Evolutionary conservation across 768 basidiomycete genomes (phyloP).

Genomic region (Mycena belliarum): DNA sequence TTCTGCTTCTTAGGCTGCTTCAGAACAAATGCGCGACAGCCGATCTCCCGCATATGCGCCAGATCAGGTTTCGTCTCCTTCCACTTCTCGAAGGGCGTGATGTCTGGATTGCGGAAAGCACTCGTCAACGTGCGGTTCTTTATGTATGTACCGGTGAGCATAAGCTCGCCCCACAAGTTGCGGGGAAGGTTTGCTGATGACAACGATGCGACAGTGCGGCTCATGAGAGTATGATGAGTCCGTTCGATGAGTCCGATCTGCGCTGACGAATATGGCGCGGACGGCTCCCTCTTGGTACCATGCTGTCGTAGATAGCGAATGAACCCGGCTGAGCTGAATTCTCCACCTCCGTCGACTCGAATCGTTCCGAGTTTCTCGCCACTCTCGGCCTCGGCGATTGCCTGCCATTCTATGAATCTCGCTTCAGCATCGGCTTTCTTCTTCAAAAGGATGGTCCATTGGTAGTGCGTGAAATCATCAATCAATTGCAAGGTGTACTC

Average conservation of each 20-base stretch:
- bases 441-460: not conserved
- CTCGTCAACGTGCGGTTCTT: too few relatives aligned
- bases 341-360: not conserved
- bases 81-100: too few relatives aligned
- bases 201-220: not conserved
- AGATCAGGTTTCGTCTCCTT: too few relatives aligned
- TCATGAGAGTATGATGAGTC: not conserved
- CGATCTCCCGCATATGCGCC: too few relatives aligned
- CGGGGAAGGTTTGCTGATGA: not conserved
- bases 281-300: not conserved
- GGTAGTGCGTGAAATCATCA: not conserved
- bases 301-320: conserved; percentile 1
- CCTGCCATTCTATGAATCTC: not conserved
- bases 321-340: not conserved
- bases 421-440: not conserved
- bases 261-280: not conserved
- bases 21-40: too few relatives aligned
- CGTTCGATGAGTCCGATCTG: conserved; percentile 3
- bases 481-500: conserved; percentile 2
- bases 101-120: too few relatives aligned
- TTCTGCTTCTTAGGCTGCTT: too few relatives aligned
- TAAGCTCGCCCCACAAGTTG: not conserved
- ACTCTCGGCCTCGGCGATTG: not conserved
- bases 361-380: not conserved
- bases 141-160: too few relatives aligned